Evolutionary conservation across 495 filamentous ascomycete species (phyloP).

Genomic region (Thozetella sp.): DNA sequence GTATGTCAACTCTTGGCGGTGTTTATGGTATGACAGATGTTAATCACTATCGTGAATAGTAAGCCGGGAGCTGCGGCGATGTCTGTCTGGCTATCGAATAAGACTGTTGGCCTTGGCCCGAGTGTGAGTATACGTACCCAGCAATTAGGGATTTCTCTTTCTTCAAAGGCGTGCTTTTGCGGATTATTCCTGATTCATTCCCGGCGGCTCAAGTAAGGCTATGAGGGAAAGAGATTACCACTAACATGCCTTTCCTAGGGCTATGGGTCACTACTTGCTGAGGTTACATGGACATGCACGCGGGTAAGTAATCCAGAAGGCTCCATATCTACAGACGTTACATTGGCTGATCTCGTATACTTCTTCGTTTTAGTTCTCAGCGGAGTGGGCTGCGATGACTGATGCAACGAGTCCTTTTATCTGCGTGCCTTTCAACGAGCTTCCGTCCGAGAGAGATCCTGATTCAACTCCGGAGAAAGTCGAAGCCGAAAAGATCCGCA

Average conservation of each 20-base stretch:
- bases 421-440: conserved; percentile 42
- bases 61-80: conserved; percentile 47
- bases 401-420: conserved; percentile 28
- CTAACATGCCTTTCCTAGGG: too few relatives aligned
- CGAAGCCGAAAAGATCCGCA: conserved; percentile 36
- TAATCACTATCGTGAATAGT: conserved; percentile 13
- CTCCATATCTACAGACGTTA: too few relatives aligned
- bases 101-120: conserved; percentile 33
- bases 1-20: too few relatives aligned
- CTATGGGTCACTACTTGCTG: too few relatives aligned
- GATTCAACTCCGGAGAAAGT: conserved; percentile 20
- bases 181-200: too few relatives aligned
- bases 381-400: conserved; percentile 41
- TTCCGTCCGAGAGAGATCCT: conserved; percentile 32
- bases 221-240: too few relatives aligned
- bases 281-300: too few relatives aligned
- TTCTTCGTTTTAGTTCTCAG: conserved; percentile 32
- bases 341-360: conserved; percentile 35
- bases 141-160: too few relatives aligned
- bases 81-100: conserved; percentile 41
- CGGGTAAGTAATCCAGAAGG: too few relatives aligned
- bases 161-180: conserved; percentile 39
- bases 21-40: background rate
- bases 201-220: too few relatives aligned
- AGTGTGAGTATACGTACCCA: too few relatives aligned